Conservation (phyloP, 495 filamentous ascomycete species). For the Hypoxylon lenormandii region DNA sequence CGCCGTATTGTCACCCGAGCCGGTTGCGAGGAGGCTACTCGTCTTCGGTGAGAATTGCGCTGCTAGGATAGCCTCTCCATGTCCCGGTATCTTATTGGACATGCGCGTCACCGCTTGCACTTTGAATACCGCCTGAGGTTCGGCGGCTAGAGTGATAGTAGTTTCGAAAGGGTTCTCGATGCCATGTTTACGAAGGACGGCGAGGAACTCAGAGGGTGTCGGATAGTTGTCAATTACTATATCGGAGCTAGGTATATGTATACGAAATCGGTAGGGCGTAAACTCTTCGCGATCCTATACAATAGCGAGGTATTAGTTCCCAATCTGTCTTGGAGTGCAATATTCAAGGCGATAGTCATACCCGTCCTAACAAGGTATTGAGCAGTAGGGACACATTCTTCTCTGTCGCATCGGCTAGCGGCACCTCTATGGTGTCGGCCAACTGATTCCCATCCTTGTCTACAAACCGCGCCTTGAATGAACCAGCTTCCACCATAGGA, state of each 20-base stretch:
- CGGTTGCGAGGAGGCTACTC: constrained; percentile 85
- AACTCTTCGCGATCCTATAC: constrained; percentile 75
- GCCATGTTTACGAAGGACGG: constrained; percentile 62
- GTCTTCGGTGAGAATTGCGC: constrained; percentile 86
- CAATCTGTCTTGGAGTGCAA: not conserved
- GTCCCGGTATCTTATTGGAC: constrained; percentile 86
- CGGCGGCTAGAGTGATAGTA: constrained; percentile 78
- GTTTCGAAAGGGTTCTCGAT: constrained; percentile 64
- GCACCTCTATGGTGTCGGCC: constrained; percentile 76
- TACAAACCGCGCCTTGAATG: constrained; percentile 85
- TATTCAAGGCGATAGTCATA: constrained; percentile 56
- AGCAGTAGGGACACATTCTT: constrained; percentile 92
- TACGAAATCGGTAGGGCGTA: constrained; percentile 88
- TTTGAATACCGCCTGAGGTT: constrained; percentile 92
- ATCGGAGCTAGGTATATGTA: constrained; percentile 69
- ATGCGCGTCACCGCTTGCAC: constrained; percentile 92
- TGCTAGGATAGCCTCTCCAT: constrained; percentile 90
- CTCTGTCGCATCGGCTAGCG: constrained; percentile 84
- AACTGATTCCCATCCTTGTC: constrained; percentile 79
- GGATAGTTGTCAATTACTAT: constrained; percentile 81
- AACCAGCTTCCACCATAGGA: constrained; percentile 76
- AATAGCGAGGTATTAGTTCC: constrained; percentile 23
- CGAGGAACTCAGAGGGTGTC: constrained; percentile 56
- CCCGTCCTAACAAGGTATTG: constrained; percentile 85
- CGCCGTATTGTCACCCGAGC: constrained; percentile 90